Evolutionary conservation across 2,329 filamentous ascomycete genomes (phyloP), one percentile per base, ranked within the genome.

Genomic region (Tolypocladium amazonense): DNA sequence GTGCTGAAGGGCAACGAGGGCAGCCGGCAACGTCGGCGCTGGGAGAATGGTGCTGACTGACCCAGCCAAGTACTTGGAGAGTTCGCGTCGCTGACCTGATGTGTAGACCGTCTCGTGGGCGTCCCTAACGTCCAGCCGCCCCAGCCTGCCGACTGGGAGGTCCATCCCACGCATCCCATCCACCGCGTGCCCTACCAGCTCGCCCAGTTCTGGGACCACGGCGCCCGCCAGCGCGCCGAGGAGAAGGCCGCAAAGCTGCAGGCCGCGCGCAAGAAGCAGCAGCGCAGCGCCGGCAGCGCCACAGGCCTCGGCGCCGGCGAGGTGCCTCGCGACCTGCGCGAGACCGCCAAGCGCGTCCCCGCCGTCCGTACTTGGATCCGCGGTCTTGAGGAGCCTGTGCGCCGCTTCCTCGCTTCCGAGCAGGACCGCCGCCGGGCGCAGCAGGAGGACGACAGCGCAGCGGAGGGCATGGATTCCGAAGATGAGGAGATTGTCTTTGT

Each of bases 401-500:
- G 94, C 54, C 78, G 79, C 53, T 97, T 93, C 66, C 82, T 96
- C 11, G 68, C 88, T 38, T 81, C 84, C 59, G 79, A 68, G 57
- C 63, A 64, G 37, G 56, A 55, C 37, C 58, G 55, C 20, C 47
- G 50, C 3, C 60, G 59, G 12, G 56, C 58, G 33, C 56, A 60
- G 30, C 58, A 43, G 27, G 23, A 54, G 8, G 63, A 69, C 23
- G 62, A 69, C 39, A 69, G 69, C 56, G 71, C 70, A 7, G 71
- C 67, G 23, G 73, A 75, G 35, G 75, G 78, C 56, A 73, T 77
- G 59, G 81, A 83, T 64, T 73, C 72, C 1, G 72, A 75, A 37
- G 91, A 95, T 62, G 92, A 96, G 63, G 91, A 96, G 75, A 91
- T 97, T 65, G 92, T 97, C 14, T 97, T 97, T 71, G 86, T 95